Evolutionary conservation across 352 stramenopile species (phyloP).

Genomic region (Phytopythium delawarense): DNA sequence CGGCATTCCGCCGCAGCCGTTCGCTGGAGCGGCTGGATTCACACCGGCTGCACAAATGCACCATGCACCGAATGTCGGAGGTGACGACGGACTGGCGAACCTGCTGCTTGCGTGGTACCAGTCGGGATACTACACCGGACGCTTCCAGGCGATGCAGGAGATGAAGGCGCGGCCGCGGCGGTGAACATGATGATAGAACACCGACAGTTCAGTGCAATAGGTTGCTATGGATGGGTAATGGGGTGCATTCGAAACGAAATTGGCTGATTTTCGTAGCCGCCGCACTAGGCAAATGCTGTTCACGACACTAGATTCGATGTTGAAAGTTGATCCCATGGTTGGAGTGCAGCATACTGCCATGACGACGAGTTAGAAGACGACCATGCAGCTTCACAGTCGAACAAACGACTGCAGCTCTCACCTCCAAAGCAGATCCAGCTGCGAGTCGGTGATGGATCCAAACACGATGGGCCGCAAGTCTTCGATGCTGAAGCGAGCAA

Average conservation of each 20-base stretch:
- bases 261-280: background rate
- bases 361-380: background rate
- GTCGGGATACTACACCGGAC: constrained; percentile 76
- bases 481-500: constrained; percentile 20
- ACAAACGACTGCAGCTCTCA: constrained; percentile 3
- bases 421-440: constrained; percentile 45
- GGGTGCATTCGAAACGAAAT: background rate
- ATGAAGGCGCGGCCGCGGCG: constrained; percentile 37
- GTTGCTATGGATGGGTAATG: background rate
- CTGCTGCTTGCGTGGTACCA: constrained; percentile 83
- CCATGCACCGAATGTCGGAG: constrained; percentile 7
- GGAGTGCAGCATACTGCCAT: constrained; percentile 2
- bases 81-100: constrained; percentile 63
- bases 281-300: background rate
- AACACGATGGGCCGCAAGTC: constrained; percentile 31
- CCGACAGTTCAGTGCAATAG: background rate
- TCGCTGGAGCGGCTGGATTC: constrained; percentile 7
- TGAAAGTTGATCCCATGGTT: constrained; percentile 1
- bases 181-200: constrained; percentile 5
- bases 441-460: constrained; percentile 29
- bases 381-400: background rate
- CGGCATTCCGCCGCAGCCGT: constrained; percentile 8
- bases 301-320: background rate
- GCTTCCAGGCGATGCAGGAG: constrained; percentile 76
- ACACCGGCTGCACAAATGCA: constrained; percentile 8